Evolutionary conservation across 2,329 filamentous ascomycete species (phyloP), one percentile per base, ranked within the genome.

Genomic region (Hypomyces perniciosus): DNA sequence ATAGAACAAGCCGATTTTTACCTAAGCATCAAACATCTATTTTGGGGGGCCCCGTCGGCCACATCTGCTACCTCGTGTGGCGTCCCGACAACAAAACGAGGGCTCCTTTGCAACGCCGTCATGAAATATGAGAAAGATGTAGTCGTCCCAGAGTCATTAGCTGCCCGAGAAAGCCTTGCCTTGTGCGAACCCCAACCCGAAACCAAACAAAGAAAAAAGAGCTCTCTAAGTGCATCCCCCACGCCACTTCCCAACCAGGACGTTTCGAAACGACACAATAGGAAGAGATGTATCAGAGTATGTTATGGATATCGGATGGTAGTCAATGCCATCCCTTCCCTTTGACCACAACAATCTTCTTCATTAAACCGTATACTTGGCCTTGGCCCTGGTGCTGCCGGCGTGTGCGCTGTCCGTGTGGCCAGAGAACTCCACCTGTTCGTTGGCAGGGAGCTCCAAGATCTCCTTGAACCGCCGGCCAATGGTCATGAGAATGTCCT

Each of bases 371-470:
- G 80, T 78, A 71, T 90, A 89, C 79, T 96, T 99, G 62, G 93
- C 88, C 80, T 95, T 97, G 51, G 93, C 93, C 62, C 95, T 85
- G 54, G 90, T 96, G 73, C 91, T 96, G 60, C 93, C 93, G 54
- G 87, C 84, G 68, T 95, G 88, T 35, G 93, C 92, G 61, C 88
- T 88, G 61, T 99, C 95, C 13, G 90, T 95, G 74, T 99, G 93
- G 54, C 93, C 93, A 20, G 90, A 95, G 74, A 97, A 99, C 74
- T 99, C 95, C 53, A 99, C 83, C 55, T 76, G 70, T 68, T 97
- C 93, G 54, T 74, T 78, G 50, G 84, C 72, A 54, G 86, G 86
- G 54, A 99, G 76, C 68, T 88, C 84, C 50, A 99, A 78, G 28
- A 95, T 85, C 60, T 90, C 86, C 83, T 99, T 99, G 84, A 99